A percentile compares a stretch with the other conserved stretches of the same genome.
phyloP scores from a whole-genome alignment of 2,329 filamentous ascomycete genomes.

The Cercospora sesami region DNA sequence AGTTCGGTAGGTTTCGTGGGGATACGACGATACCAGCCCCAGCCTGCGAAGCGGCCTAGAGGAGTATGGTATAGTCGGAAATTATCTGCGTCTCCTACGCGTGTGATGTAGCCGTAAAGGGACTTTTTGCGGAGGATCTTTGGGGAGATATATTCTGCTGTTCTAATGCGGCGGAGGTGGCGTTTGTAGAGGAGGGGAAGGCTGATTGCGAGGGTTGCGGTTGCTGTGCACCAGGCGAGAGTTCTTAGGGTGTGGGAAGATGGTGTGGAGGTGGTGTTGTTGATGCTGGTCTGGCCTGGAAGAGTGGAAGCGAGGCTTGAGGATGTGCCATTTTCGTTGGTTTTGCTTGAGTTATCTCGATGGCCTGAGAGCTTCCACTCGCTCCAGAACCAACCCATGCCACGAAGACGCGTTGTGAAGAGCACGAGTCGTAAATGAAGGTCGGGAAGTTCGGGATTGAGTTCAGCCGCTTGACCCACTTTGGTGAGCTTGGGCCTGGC shows the following conservation, averaged over 20 bases:
- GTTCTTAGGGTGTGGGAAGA: background rate
- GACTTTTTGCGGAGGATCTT: conserved; percentile 72
- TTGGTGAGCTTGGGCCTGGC: background rate
- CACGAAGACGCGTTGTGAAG: background rate
- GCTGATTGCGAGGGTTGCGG: background rate
- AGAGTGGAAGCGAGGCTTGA: too few relatives aligned
- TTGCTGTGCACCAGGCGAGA: conserved; percentile 1
- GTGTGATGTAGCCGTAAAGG: conserved; percentile 82
- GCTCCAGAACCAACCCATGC: conserved; percentile 15
- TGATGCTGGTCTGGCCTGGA: background rate
- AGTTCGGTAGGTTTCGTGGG: conserved; percentile 24
- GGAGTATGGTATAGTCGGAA: conserved; percentile 94
- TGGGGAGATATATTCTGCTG: conserved; percentile 71
- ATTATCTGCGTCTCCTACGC: conserved; percentile 94
- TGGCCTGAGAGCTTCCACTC: conserved; percentile 3
- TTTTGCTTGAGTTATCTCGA: background rate
- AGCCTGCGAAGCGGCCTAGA: conserved; percentile 80
- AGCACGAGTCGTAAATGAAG: background rate
- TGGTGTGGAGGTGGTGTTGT: too few relatives aligned
- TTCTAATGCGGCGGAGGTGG: conserved; percentile 82
- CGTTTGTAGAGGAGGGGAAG: conserved; percentile 60
- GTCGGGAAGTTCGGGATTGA: background rate
- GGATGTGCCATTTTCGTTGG: background rate
- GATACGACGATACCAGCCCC: conserved; percentile 58
- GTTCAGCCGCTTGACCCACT: conserved; percentile 4